These are phyloP conservation scores for Triticum timopheevii DNA, from an alignment of 176 grass and related monocot species.

Conservation along the genomic window DNA sequence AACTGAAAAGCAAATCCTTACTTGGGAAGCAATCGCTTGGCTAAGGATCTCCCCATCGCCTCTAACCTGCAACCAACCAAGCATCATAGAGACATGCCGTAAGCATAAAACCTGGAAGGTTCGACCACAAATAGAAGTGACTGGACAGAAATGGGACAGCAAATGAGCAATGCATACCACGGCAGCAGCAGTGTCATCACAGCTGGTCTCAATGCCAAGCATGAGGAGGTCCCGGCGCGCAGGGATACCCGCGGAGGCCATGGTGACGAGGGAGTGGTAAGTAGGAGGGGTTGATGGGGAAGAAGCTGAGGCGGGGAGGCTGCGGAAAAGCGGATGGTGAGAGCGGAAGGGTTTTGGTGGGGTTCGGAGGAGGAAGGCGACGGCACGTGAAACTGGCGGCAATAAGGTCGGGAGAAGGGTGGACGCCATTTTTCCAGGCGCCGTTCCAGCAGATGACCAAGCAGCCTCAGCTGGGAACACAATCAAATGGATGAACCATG, in stretches of 20 bases:
- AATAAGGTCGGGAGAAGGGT: conserved; percentile 53
- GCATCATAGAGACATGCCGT: background rate
- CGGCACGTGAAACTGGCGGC: conserved; percentile 39
- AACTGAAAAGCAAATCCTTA: conserved; percentile 19
- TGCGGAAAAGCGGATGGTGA: background rate
- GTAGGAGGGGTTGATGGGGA: background rate
- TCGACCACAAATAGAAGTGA: background rate
- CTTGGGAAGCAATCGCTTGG: conserved; percentile 87
- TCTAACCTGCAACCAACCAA: conserved; percentile 61
- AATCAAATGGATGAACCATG: background rate
- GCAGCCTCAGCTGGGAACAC: background rate
- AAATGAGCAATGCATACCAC: conserved; percentile 39
- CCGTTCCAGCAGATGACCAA: background rate
- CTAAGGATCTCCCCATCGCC: conserved; percentile 82
- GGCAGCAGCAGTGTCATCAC: conserved; percentile 84
- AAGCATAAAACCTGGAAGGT: conserved; percentile 6
- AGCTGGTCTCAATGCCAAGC: conserved; percentile 95
- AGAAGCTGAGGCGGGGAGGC: background rate
- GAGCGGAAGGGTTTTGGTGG: background rate
- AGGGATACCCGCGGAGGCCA: background rate
- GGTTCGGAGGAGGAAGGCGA: conserved; percentile 32
- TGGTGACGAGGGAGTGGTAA: conserved; percentile 14
- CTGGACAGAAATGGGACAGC: background rate
- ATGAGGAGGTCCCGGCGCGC: conserved; percentile 48
- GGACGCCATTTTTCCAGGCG: conserved; percentile 55